Evolutionary conservation across 352 stramenopile species (phyloP), one percentile per base, ranked within the genome.

Genomic region (Globisporangium barbulae): DNA sequence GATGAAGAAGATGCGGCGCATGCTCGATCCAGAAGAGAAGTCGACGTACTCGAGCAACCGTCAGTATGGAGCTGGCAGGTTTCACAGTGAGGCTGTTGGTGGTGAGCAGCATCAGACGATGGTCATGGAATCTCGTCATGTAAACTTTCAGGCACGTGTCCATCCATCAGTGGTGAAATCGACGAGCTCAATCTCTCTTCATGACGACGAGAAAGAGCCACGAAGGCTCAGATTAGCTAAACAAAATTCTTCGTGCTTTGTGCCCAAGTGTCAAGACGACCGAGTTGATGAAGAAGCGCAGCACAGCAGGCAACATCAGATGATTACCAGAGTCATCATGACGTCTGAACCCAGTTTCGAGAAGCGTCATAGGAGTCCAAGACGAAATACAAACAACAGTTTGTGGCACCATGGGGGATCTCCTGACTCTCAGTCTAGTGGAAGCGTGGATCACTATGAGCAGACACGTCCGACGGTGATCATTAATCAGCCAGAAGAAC

Each of bases 21-120:
- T 83, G 74, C 47, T 83, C 6, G 74, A 83, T 30, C 72, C 74
- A 4, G 63, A 45, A 13, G 57, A 70, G 33, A 44, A 65, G 8
- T 21, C 30, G 35, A 74, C 41, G 22, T 83, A 83, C 60, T 59
- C 65, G 22, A 60, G n/a, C n/a, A 13, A 22, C 12, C 15, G 2
- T 37, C 22, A 12, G 12, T 22, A 13, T 9, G 30, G 28, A 19
- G 15, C 19, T 42, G 17, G 30, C 2, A 39, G 28, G 25, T 28
- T 28, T 28, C 25, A 28, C 25, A 35, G 15, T 12, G 9, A 25
- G 8, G 3, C n/a, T 41, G 50, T 3, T 6, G 10, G 22, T 22
- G 13, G 22, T 21, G 50, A 42, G 8, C 3, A 30, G 15, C 42
- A 48, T 7, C 50, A 15, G 17, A 9, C 7, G 28, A 39, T 22